These are phyloP conservation scores for Apiospora pterosperma DNA, from an alignment of 2,329 filamentous ascomycete species.

Conservation along the genomic window DNA sequence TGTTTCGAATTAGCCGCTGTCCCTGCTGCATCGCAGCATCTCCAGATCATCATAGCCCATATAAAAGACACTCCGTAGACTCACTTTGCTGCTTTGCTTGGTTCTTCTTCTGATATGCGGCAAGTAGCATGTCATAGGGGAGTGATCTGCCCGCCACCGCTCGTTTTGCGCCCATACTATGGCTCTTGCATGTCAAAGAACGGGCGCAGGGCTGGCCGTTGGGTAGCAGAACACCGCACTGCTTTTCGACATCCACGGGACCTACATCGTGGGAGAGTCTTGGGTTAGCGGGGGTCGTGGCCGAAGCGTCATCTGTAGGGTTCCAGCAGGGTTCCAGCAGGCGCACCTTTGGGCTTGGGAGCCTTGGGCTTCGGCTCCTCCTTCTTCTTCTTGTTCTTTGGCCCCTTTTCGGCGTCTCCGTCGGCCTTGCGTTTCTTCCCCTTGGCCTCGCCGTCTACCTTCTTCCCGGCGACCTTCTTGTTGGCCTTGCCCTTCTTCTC, in stretches of 20 bases:
- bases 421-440: conserved; percentile 79
- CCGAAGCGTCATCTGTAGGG: conserved; percentile 6
- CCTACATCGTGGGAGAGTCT: conserved; percentile 38
- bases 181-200: conserved; percentile 89
- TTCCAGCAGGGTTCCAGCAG: background rate
- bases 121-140: conserved; percentile 88
- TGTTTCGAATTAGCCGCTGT: conserved; percentile 35
- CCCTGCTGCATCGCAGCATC: background rate
- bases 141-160: conserved; percentile 82
- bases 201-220: conserved; percentile 86
- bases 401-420: conserved; percentile 72
- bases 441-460: conserved; percentile 60
- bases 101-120: conserved; percentile 94
- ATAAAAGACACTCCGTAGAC: conserved; percentile 28
- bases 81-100: conserved; percentile 95
- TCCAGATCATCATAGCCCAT: background rate
- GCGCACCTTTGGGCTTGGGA: conserved; percentile 74
- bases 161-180: conserved; percentile 91
- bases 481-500: conserved; percentile 38
- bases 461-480: conserved; percentile 67
- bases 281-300: conserved; percentile 4
- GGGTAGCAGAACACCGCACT: conserved; percentile 82
- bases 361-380: conserved; percentile 83
- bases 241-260: conserved; percentile 88
- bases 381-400: conserved; percentile 92